Evolutionary conservation across 768 basidiomycete species (phyloP), one percentile per base, ranked within the genome.

Genomic region (Cantharellus anzutake): DNA sequence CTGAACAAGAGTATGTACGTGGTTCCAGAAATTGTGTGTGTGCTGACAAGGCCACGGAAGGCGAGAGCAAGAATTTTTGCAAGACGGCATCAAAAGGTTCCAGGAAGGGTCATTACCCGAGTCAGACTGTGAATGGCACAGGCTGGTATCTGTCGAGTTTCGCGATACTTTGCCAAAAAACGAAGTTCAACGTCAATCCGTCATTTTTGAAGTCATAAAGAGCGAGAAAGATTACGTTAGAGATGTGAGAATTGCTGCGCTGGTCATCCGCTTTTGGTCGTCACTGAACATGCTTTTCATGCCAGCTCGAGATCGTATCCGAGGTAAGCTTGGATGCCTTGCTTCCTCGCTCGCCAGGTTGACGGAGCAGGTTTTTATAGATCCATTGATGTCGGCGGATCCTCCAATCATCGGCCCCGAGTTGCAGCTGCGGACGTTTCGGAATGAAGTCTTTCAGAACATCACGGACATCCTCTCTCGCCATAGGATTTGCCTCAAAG

Each of bases 191-290:
- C 77, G 92, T 51, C 92, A 97, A 68, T 86, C 81, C 35, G 80
- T 82, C 42, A 76, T 99, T 3, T 93, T 92, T 64, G 93, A 98
- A 68, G 71, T 94, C 34, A 82, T 97, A 70, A 84, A 88, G 69
- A 82, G 84, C 0, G 96, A 99, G 71, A 77, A 82, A 63, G 84
- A 90, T 61, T 97, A 96, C 68, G 84, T 91, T 5, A 71, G 80
- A 71, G 76, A 86, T 68, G 88, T 87, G 62, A 39, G 68, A 62
- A 51, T 29, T 29, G 4, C n/a, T 7, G 5, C 29, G 16, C 5
- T 41, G 3, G 44, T 29, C 29, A 1, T 48, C 29, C 44, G 11
- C 29, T 11, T 11, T 48, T 48, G 44, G 44, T 11, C 44, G 44
- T 29, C 44, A 48, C 11, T 48, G 11, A 11, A 11, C 44, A 48